phyloP scores from a whole-genome alignment of 805 yeast species.

The Hanseniaspora lindneri region DNA sequence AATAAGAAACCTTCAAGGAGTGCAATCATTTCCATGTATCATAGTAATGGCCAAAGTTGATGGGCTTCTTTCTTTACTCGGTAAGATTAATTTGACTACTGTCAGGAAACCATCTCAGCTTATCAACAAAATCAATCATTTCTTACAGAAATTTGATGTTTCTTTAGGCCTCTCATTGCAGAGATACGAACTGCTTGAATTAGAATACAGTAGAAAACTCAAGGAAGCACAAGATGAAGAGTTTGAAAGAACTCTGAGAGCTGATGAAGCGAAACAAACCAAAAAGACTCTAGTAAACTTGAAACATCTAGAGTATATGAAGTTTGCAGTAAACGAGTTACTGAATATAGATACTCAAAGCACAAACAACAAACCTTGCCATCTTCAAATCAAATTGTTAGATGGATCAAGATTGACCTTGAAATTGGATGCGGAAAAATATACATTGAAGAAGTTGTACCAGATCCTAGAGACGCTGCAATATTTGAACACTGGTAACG shows the following conservation, averaged over 20 bases:
- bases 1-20: not conserved
- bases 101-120: constrained; percentile 5
- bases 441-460: constrained; percentile 2
- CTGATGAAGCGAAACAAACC: constrained; percentile 44
- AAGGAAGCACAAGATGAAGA: constrained; percentile 57
- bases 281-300: constrained; percentile 28
- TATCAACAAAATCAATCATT: not conserved
- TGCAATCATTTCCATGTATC: not conserved
- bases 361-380: constrained; percentile 20
- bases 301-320: constrained; percentile 22
- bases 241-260: constrained; percentile 46
- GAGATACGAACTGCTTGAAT: constrained; percentile 33
- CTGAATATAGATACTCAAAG: no score
- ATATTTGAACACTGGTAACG: not conserved
- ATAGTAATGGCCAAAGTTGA: constrained; percentile 14
- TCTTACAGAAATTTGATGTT: constrained; percentile 12
- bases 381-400: constrained; percentile 27
- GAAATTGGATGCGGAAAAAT: constrained; percentile 18
- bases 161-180: constrained; percentile 9
- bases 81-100: not conserved
- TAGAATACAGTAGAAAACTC: constrained; percentile 44
- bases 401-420: constrained; percentile 25
- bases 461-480: not conserved
- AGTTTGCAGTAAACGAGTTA: constrained; percentile 18
- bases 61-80: constrained; percentile 9